A percentile compares a stretch with the other conserved stretches of the same genome.
These are phyloP conservation scores for Colletotrichum brevisporum DNA, from an alignment of 2,329 filamentous ascomycete genomes.

Conservation along the genomic window DNA sequence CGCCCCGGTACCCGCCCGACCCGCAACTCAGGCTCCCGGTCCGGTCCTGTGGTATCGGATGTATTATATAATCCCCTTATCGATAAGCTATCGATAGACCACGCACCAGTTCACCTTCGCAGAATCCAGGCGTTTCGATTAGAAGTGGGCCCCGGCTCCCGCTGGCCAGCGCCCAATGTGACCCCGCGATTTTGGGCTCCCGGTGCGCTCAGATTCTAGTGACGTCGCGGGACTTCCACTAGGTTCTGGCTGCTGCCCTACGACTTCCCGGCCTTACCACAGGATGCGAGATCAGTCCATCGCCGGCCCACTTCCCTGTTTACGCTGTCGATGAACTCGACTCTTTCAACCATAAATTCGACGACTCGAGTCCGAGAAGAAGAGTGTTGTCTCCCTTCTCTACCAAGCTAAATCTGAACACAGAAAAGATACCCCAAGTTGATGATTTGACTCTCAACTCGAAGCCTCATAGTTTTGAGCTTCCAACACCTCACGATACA, in stretches of 20 bases:
- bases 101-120: no score
- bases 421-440: constrained; percentile 33
- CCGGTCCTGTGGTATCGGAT: no score
- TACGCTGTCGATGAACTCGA: constrained; percentile 10
- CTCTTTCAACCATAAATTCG: constrained; percentile 32
- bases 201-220: constrained; percentile 41
- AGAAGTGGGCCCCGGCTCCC: neutral
- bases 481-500: constrained; percentile 21
- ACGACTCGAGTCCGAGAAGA: neutral
- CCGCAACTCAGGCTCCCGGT: no score
- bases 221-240: constrained; percentile 44
- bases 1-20: no score
- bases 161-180: constrained; percentile 5
- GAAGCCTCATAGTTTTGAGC: constrained; percentile 37
- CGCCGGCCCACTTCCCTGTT: constrained; percentile 39
- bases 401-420: constrained; percentile 18
- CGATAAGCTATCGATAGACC: neutral
- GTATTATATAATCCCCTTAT: neutral
- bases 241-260: constrained; percentile 46
- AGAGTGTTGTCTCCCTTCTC: neutral
- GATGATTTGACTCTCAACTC: constrained; percentile 38
- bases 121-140: constrained; percentile 21
- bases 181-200: constrained; percentile 37
- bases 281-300: constrained; percentile 36
- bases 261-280: constrained; percentile 32